phyloP scores from a whole-genome alignment of 2,329 filamentous ascomycete species.

The Lithohypha guttulata region DNA sequence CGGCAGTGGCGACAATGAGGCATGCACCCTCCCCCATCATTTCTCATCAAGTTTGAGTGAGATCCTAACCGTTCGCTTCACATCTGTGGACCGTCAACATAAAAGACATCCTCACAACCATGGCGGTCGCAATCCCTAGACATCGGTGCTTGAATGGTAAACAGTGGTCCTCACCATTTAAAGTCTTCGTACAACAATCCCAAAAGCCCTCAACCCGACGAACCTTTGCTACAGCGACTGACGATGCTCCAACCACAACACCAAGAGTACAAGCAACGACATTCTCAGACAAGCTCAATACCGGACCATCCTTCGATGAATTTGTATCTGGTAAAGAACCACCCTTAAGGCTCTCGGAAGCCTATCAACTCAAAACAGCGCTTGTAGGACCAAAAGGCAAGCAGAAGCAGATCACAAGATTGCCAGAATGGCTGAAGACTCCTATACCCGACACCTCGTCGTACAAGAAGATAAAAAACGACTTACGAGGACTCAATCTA shows the following conservation, averaged over 20 bases:
- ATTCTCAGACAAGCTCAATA: constrained; percentile 54
- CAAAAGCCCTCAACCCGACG: constrained; percentile 19
- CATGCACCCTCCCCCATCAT: background rate
- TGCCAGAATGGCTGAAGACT: constrained; percentile 93
- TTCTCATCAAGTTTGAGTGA: constrained; percentile 7
- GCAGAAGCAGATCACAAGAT: constrained; percentile 57
- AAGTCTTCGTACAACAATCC: constrained; percentile 16
- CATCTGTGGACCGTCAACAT: background rate
- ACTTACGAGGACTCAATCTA: constrained; percentile 75
- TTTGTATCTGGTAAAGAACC: constrained; percentile 43
- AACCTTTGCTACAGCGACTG: constrained; percentile 35
- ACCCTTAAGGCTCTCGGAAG: constrained; percentile 37
- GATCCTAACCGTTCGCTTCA: background rate
- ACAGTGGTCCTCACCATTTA: constrained; percentile 20
- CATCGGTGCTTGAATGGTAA: constrained; percentile 19
- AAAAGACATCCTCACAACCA: constrained; percentile 24
- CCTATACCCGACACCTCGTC: constrained; percentile 77
- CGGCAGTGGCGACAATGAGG: too few species aligned
- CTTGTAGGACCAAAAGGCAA: constrained; percentile 50
- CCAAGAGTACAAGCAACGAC: constrained; percentile 37
- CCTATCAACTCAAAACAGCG: constrained; percentile 51
- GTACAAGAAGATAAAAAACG: constrained; percentile 90
- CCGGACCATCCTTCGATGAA: constrained; percentile 53
- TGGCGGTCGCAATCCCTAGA: constrained; percentile 15
- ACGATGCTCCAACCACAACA: constrained; percentile 27